Conservation (phyloP, 768 basidiomycete genomes). For the Russula ochroleuca region DNA sequence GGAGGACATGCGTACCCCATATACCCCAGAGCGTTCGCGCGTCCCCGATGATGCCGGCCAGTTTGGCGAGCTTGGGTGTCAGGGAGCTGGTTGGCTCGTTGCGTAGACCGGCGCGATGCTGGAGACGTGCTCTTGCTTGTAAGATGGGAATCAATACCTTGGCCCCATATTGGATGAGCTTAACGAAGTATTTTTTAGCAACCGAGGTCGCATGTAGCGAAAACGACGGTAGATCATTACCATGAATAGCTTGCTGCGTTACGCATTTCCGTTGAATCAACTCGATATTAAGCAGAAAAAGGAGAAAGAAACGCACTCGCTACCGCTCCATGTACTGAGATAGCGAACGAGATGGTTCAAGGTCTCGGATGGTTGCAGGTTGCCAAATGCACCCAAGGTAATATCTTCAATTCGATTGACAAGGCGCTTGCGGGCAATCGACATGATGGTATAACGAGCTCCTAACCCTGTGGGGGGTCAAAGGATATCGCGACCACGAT, state of each 20-base stretch:
- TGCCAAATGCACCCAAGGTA: constrained; percentile 59
- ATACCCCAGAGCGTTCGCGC: constrained; percentile 72
- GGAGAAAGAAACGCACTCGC: constrained; percentile 57
- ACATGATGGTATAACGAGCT: constrained; percentile 40
- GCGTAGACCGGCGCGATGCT: constrained; percentile 59
- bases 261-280: constrained; percentile 2
- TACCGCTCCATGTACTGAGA: constrained; percentile 80
- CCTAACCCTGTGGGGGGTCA: not conserved
- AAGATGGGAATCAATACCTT: constrained; percentile 68
- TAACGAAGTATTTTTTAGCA: not conserved
- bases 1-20: constrained; percentile 55
- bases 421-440: constrained; percentile 44
- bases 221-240: constrained; percentile 34
- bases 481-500: no score
- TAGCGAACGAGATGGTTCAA: constrained; percentile 72
- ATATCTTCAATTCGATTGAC: constrained; percentile 55
- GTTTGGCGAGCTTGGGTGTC: constrained; percentile 50
- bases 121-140: constrained; percentile 61
- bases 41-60: constrained; percentile 56
- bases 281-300: constrained; percentile 13
- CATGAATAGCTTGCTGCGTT: constrained; percentile 67
- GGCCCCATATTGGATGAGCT: constrained; percentile 71
- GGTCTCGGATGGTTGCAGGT: constrained; percentile 54
- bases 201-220: not conserved
- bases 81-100: constrained; percentile 49